Evolutionary conservation across 176 grass and related monocot species (phyloP).

Genomic region (Neostapfia colusana): DNA sequence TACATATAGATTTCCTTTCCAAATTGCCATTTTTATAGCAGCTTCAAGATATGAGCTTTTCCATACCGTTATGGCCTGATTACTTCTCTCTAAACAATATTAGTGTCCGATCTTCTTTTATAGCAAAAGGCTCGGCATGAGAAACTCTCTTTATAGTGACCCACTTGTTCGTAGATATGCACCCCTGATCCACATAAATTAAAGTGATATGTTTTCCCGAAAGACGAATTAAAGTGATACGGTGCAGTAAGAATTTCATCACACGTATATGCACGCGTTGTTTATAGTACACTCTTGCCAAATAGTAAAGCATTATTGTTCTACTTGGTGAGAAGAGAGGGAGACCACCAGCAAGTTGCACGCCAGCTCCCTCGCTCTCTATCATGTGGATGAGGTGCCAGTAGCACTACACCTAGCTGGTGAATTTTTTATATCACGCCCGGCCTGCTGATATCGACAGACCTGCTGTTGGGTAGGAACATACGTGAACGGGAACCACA

Average conservation of each 20-base stretch:
- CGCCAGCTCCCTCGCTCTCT: background rate
- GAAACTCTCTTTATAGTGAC: background rate
- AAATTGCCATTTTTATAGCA: background rate
- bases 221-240: too few species aligned
- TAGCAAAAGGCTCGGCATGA: background rate
- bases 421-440: conserved; percentile 1
- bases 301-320: conserved; percentile 6
- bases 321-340: background rate
- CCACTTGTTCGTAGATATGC: conserved; percentile 1
- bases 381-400: conserved; percentile 7
- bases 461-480: background rate
- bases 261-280: background rate
- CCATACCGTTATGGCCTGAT: background rate
- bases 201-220: too few species aligned
- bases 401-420: background rate
- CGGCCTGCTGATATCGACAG: background rate
- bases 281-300: too few species aligned
- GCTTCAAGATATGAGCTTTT: background rate
- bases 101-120: background rate
- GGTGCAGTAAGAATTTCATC: background rate
- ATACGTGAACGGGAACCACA: background rate
- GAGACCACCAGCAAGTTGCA: background rate
- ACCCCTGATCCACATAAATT: background rate
- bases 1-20: background rate
- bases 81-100: background rate